A percentile compares a stretch with the other conserved stretches of the same genome.
These are phyloP conservation scores for Cytospora mali DNA, from an alignment of 2,329 filamentous ascomycete genomes.

Conservation along the genomic window DNA sequence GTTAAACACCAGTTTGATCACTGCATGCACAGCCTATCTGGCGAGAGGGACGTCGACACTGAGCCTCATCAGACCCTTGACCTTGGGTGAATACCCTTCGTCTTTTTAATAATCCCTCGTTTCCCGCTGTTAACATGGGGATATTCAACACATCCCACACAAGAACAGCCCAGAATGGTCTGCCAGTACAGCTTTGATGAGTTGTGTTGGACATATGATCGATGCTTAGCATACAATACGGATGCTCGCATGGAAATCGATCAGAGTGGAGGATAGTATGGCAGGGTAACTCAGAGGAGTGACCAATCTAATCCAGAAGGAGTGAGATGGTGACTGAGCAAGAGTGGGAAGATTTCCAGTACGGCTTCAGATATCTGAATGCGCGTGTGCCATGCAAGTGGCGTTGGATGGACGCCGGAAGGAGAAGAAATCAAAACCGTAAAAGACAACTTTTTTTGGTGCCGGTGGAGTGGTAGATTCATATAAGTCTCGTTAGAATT, in stretches of 20 bases:
- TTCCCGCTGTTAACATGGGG: slow-evolving; percentile 17
- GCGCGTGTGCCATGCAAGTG: slow-evolving; percentile 22
- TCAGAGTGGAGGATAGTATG: neutral
- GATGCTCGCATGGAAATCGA: neutral
- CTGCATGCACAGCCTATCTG: neutral
- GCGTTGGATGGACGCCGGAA: neutral
- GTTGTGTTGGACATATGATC: slow-evolving; percentile 1
- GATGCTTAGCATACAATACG: neutral
- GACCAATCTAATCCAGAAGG: neutral
- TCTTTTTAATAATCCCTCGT: slow-evolving; percentile 2
- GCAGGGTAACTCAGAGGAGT: neutral
- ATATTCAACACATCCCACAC: slow-evolving; percentile 22
- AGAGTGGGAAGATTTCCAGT: slow-evolving; percentile 1
- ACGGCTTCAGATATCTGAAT: slow-evolving; percentile 8
- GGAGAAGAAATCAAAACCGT: slow-evolving; percentile 5
- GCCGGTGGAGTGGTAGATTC: slow-evolving; percentile 23
- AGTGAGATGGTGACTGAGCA: neutral
- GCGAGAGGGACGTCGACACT: neutral
- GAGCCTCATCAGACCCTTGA: slow-evolving; percentile 7
- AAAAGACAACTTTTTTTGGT: slow-evolving; percentile 13
- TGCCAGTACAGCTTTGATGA: slow-evolving; percentile 18
- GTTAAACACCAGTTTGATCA: neutral
- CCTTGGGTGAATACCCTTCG: neutral
- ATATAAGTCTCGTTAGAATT: slow-evolving; percentile 18
- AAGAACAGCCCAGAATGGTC: neutral